Evolutionary conservation across 768 basidiomycete genomes (phyloP), one percentile per base, ranked within the genome.

Genomic region (Mycena chlorophos): DNA sequence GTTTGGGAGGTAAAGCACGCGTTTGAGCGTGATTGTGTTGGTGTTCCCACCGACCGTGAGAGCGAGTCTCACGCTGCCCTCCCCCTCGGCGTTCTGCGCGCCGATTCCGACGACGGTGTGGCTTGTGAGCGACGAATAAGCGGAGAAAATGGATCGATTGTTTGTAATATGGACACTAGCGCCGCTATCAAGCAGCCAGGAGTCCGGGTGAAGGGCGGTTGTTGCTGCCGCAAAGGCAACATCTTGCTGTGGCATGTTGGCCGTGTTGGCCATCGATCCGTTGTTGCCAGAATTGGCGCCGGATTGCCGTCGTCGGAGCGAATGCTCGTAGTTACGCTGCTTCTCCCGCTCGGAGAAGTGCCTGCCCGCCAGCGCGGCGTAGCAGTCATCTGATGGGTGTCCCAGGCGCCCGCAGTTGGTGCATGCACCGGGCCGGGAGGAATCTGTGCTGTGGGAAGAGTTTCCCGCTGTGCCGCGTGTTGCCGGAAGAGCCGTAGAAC

Each of bases 141-240:
- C 48, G 47, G 26, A 10, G 27, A 55, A 55, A 40, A 39, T n/a
- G 4, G 47, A 26, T 39, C 20, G 38, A 20, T 55, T 55, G 31
- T 55, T 55, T 13, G 47, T 49, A 28, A 55, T 55, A 27, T 55
- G 54, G 28, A 49, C 37, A 42, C 54, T 55, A 8, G 54, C 54
- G 1, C 31, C 54, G 39, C 54, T 55, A 20, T 55, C 54, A 10
- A 55, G 47, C 12, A 55, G 37, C 54, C 54, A 55, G 13, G 54
- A 55, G 37, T 49, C 23, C 47, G 39, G 27, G 19, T 45, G 48
- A 12, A 55, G 38, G 2, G 13, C 28, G 22, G 12, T 10, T 25
- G 28, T 28, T 5, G 13, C 22, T 27, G 12, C 19, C 40, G 22
- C 20, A 19, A 43, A 43, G 8, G 20, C 40, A 20, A 43, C 12